These are phyloP conservation scores for Pseudocercospora ulei DNA, from an alignment of 2,329 filamentous ascomycete species.

Conservation along the genomic window DNA sequence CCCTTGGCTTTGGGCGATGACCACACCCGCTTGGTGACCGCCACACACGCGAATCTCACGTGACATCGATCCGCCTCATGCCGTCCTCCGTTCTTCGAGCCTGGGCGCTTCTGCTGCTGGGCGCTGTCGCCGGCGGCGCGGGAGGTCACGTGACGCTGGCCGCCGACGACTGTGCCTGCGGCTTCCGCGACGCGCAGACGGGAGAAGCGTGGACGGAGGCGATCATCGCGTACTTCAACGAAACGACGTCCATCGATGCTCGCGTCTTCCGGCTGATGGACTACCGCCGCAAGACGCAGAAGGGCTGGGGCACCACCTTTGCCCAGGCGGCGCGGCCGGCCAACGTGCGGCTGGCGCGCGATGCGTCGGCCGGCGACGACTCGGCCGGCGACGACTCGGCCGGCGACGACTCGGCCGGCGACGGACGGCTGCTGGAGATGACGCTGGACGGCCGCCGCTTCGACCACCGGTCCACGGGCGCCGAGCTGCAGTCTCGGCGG, in stretches of 20 bases:
- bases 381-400: no score
- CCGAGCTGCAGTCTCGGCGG: slow-evolving; percentile 37
- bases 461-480: slow-evolving; percentile 40
- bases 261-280: slow-evolving; percentile 36
- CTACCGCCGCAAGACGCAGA: slow-evolving; percentile 41
- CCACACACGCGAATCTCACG: no score
- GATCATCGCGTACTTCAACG: slow-evolving; percentile 46
- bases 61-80: no score
- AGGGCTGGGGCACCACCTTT: slow-evolving; percentile 41
- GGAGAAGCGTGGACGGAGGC: slow-evolving; percentile 41
- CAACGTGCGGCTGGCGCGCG: slow-evolving; percentile 36
- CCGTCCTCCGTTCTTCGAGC: no score
- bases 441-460: slow-evolving; percentile 18
- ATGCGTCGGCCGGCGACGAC: no score
- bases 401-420: no score
- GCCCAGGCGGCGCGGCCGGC: slow-evolving; percentile 37
- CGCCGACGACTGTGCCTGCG: slow-evolving; percentile 38
- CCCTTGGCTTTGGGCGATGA: no score
- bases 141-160: slow-evolving; percentile 17
- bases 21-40: no score
- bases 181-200: slow-evolving; percentile 38
- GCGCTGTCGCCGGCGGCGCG: slow-evolving; percentile 10
- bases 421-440: no score
- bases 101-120: slow-evolving; percentile 14
- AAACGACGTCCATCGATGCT: slow-evolving; percentile 35